phyloP scores from a whole-genome alignment of 768 basidiomycete genomes.

The Suillus subalutaceus region DNA sequence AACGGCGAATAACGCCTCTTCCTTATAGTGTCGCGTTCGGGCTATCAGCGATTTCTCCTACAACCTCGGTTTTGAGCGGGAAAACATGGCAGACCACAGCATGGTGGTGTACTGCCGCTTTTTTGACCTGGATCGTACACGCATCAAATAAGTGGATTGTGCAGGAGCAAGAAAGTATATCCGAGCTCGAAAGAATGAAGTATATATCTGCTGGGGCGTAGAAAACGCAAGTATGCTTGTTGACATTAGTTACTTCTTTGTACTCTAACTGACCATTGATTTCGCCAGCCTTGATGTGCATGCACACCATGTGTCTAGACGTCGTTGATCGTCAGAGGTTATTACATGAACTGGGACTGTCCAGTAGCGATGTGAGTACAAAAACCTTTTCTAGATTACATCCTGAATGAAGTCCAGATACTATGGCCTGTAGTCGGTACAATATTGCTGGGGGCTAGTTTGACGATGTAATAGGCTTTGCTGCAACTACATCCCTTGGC shows the following conservation, averaged over 20 bases:
- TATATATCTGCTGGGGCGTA: conserved; percentile 60
- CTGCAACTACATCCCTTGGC: background rate
- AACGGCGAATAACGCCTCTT: conserved; percentile 33
- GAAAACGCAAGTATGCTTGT: background rate
- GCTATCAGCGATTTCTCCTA: conserved; percentile 50
- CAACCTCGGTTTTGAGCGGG: conserved; percentile 48
- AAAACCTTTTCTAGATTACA: background rate
- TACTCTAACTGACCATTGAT: background rate
- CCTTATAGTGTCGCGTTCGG: conserved; percentile 35
- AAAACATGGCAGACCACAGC: conserved; percentile 54
- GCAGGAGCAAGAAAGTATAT: conserved; percentile 48
- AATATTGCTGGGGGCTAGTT: background rate
- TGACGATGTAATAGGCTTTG: background rate
- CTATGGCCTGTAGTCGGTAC: background rate
- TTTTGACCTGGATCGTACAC: conserved; percentile 49
- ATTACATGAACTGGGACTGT: background rate
- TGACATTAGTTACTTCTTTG: background rate
- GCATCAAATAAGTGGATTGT: conserved; percentile 47
- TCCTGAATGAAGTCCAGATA: background rate
- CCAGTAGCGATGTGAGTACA: background rate
- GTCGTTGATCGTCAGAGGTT: background rate
- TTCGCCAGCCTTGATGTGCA: background rate
- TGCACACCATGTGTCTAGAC: background rate
- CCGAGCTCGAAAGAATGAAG: conserved; percentile 53
- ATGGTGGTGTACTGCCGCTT: conserved; percentile 54